Evolutionary conservation across 306 rosid genomes (phyloP).

Genomic region (Dalbergia cultrata): DNA sequence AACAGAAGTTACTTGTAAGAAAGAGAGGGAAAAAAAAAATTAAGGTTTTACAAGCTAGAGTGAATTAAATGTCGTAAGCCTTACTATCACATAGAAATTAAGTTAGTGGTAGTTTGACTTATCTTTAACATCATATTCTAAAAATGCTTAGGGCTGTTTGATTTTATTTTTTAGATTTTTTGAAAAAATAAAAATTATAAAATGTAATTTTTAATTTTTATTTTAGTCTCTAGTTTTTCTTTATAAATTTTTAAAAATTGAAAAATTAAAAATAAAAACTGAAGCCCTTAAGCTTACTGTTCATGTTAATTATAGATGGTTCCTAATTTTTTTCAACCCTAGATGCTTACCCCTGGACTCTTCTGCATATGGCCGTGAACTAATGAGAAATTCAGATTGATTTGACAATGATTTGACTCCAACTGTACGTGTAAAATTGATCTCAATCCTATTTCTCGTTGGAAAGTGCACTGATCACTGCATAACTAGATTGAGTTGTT

Average conservation of each 20-base stretch:
- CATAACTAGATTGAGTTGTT: background rate
- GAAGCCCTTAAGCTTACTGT: background rate
- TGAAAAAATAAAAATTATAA: no score
- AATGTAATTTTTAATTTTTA: no score
- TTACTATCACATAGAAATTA: background rate
- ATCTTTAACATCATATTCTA: background rate
- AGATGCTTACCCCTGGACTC: background rate
- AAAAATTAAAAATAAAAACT: no score
- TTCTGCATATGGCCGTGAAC: background rate
- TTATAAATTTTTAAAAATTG: no score
- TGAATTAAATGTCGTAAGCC: background rate
- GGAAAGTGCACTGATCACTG: constrained; percentile 37
- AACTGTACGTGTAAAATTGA: background rate
- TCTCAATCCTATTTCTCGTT: constrained; percentile 20
- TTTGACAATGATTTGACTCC: constrained; percentile 41
- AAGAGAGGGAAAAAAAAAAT: background rate
- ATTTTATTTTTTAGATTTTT: no score
- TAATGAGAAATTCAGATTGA: constrained; percentile 25
- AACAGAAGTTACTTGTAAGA: background rate
- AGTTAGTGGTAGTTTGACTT: background rate
- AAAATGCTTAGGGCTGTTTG: no score
- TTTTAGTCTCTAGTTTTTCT: no score
- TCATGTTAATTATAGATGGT: background rate
- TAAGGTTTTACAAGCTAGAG: background rate
- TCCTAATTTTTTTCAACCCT: background rate